Percentiles rank a stretch among this genome's conserved stretches.
phyloP scores from a whole-genome alignment of 1,284 basidiomycete species.

The Irpex sp. region DNA sequence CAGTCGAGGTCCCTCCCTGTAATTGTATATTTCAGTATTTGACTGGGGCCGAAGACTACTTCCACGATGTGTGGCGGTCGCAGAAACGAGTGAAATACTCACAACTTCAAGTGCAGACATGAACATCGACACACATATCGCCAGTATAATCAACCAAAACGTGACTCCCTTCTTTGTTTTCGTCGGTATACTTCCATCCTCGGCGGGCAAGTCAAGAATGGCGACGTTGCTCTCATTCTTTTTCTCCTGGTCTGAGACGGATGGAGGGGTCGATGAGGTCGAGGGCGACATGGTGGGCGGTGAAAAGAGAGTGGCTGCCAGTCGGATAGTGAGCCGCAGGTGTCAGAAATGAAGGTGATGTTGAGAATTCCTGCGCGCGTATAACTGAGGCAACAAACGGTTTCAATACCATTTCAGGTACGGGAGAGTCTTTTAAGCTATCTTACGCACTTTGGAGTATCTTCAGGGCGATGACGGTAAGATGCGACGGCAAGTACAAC shows the following conservation, averaged over 20 bases:
- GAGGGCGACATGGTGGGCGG: background rate
- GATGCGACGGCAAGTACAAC: too few relatives aligned
- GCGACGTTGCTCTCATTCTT: background rate
- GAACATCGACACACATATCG: conserved; percentile 38
- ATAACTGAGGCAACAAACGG: background rate
- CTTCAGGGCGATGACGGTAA: too few relatives aligned
- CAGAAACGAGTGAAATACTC: conserved; percentile 8
- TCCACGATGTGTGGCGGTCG: background rate
- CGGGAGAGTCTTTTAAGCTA: background rate
- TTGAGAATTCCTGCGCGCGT: background rate
- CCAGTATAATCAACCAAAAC: conserved; percentile 44
- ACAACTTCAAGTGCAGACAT: conserved; percentile 45
- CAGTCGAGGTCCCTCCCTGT: conserved; percentile 39
- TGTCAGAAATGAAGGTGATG: background rate
- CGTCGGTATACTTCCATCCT: background rate
- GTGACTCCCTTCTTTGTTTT: conserved; percentile 5
- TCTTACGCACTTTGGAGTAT: background rate
- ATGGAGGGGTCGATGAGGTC: background rate
- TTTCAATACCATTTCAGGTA: background rate
- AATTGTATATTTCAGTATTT: conserved; percentile 8
- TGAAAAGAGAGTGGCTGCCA: background rate
- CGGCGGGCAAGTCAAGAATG: background rate
- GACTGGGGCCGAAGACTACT: background rate
- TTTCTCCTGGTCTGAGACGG: background rate
- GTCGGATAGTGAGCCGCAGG: background rate